Evolutionary conservation across 78 protist genomes (phyloP), one percentile per base, ranked within the genome.

Genomic region (Polysphondylium violaceum): DNA sequence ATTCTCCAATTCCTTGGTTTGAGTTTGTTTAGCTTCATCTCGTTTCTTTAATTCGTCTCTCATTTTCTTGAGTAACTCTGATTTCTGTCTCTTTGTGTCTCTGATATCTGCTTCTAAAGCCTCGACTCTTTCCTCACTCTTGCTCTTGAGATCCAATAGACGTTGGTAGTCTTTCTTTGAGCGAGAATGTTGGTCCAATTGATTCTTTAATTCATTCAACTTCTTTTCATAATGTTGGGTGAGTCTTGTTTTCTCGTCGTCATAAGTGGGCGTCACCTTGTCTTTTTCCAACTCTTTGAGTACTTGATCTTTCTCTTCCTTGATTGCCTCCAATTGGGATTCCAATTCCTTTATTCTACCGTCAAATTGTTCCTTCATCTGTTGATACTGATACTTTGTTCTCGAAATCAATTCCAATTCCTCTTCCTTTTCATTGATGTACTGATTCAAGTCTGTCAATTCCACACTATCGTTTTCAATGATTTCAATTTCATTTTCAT

Each of bases 21-120:
- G 91, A 14, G 16, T 56, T 58, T 83, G 91, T 36, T 83, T 83
- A 16, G 33, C 56, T 14, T 83, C 91, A 29, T 83, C 91, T 11
- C 65, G 60, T 63, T 83, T 83, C 79, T 83, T 83, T 38, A 83
- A 17, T 58, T 83, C 91, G 23, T 83, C 91, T 29, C 91, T 44
- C 91, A 83, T 83, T 11, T 51, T 41, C 51, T 69, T 83, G 35
- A 83, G 21, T 9, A 83, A 14, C 33, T 83, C 91, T 1, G 81
- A 47, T 40, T 83, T 83, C 21, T 83, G 91, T 69, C 79, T 58
- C 29, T 83, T 83, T 41, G 63, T 55, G 23, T 83, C 91, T 41
- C 43, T 51, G 25, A 83, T 83, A 3, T 83, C 91, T 21, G 51
- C 41, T 51, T 67, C 67, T 29, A 83, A 79, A 2, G 35, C 19